Conservation (phyloP, 148 eudicot genomes). For the Simmondsia chinensis region DNA sequence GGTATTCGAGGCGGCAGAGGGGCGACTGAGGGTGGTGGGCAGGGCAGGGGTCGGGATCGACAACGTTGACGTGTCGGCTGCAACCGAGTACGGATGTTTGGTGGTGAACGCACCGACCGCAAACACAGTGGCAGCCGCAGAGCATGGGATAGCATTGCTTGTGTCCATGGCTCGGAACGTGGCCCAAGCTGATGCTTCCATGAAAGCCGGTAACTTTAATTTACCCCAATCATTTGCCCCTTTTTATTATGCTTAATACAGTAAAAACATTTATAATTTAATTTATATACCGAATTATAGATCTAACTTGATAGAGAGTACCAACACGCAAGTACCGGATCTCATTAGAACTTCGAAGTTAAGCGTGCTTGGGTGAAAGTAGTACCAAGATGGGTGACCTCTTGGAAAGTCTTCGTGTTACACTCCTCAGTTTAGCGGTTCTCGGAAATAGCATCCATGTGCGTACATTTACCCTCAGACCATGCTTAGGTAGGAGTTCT, state of each 20-base stretch:
- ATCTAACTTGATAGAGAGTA: not conserved
- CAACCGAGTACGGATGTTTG: constrained; percentile 72
- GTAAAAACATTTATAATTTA: too few species aligned
- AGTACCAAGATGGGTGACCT: too few species aligned
- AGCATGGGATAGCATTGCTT: constrained; percentile 82
- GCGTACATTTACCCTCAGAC: too few species aligned
- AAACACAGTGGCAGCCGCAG: constrained; percentile 88
- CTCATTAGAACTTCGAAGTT: too few species aligned
- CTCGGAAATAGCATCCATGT: too few species aligned
- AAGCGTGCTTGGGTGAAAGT: too few species aligned
- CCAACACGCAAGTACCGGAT: too few species aligned
- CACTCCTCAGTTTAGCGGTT: too few species aligned
- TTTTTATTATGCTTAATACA: too few species aligned
- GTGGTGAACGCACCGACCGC: constrained; percentile 94
- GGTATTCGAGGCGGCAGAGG: constrained; percentile 62
- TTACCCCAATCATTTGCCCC: not conserved
- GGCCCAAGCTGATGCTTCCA: constrained; percentile 87
- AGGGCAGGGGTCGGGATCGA: constrained; percentile 92
- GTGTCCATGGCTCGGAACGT: constrained; percentile 83
- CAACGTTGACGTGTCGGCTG: constrained; percentile 87
- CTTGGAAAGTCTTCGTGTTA: not conserved
- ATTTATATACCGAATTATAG: not conserved
- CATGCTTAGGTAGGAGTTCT: too few species aligned
- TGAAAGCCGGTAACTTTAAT: constrained; percentile 52
- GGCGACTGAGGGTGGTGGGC: constrained; percentile 80